Conservation (phyloP, 2,329 filamentous ascomycete species). For the Ceratocystis papillata region DNA sequence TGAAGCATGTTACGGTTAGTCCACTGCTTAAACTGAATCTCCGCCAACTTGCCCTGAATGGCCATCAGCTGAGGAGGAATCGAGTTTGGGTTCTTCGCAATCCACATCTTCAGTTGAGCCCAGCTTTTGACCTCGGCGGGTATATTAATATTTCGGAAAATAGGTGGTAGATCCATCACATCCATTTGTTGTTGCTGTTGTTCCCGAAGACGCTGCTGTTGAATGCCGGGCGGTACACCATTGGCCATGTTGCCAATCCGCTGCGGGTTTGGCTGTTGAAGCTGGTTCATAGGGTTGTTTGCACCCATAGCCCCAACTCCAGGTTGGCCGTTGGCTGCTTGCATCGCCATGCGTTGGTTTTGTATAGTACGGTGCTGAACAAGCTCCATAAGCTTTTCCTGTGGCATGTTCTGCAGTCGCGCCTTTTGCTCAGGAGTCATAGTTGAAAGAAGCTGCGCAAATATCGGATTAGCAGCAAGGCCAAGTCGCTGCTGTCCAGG, state of each 20-base stretch:
- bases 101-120: slow-evolving; percentile 37
- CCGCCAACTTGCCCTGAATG: slow-evolving; percentile 24
- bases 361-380: not conserved
- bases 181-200: slow-evolving; percentile 31
- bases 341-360: slow-evolving; percentile 8
- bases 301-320: not conserved
- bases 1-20: slow-evolving; percentile 12
- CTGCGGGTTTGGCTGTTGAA: slow-evolving; percentile 27
- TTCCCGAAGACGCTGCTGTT: slow-evolving; percentile 26
- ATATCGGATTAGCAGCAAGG: slow-evolving; percentile 34
- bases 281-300: slow-evolving; percentile 20
- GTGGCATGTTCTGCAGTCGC: slow-evolving; percentile 36
- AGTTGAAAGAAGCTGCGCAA: slow-evolving; percentile 36
- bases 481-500: slow-evolving; percentile 31
- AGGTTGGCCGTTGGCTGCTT: slow-evolving; percentile 18
- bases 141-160: slow-evolving; percentile 32
- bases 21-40: slow-evolving; percentile 28
- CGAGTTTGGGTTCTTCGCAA: slow-evolving; percentile 32
- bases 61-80: slow-evolving; percentile 22
- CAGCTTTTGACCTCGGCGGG: slow-evolving; percentile 41
- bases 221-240: slow-evolving; percentile 10
- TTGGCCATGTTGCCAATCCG: slow-evolving; percentile 22
- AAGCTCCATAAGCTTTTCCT: slow-evolving; percentile 43
- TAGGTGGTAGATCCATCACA: slow-evolving; percentile 38
- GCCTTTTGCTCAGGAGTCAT: slow-evolving; percentile 41